These are phyloP conservation scores for Jaltomata sinuosa DNA, from an alignment of 257 asterid species.

Conservation along the genomic window DNA sequence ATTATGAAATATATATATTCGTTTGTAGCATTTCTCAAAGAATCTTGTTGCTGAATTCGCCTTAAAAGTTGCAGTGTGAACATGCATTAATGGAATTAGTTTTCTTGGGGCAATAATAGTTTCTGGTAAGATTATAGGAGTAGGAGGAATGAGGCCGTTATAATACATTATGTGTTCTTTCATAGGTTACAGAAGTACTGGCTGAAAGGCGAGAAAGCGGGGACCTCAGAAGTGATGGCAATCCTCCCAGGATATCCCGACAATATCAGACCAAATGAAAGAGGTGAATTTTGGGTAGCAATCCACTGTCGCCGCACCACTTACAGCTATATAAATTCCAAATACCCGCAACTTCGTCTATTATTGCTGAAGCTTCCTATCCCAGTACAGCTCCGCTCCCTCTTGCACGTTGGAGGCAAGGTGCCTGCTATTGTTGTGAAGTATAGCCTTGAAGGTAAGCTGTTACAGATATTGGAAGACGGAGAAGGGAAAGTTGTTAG, in stretches of 20 bases:
- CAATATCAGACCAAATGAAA: slow-evolving; percentile 64
- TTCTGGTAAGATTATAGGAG: too few species aligned
- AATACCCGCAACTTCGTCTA: slow-evolving; percentile 36
- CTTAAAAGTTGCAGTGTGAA: not conserved
- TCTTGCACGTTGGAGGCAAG: slow-evolving; percentile 70
- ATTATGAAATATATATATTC: too few species aligned
- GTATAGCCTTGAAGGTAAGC: slow-evolving; percentile 75
- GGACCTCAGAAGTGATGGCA: slow-evolving; percentile 63
- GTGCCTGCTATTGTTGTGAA: slow-evolving; percentile 45
- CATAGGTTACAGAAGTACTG: slow-evolving; percentile 69
- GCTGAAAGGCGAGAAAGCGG: slow-evolving; percentile 80
- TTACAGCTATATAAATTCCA: slow-evolving; percentile 38
- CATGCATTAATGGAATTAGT: not conserved
- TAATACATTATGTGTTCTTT: not conserved
- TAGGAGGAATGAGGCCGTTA: too few species aligned
- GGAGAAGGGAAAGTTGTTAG: slow-evolving; percentile 73
- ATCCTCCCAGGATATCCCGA: slow-evolving; percentile 78
- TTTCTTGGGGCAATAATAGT: too few species aligned
- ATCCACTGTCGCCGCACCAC: slow-evolving; percentile 56
- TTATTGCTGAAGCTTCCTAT: slow-evolving; percentile 72
- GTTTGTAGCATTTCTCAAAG: not conserved
- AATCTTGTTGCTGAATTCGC: not conserved
- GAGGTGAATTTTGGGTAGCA: slow-evolving; percentile 94
- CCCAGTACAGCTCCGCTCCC: slow-evolving; percentile 44
- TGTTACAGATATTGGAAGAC: slow-evolving; percentile 60